Percentiles rank a stretch among this genome's conserved stretches.
phyloP scores from a whole-genome alignment of 2,329 filamentous ascomycete genomes.

The Rhynchosporium agropyri region DNA sequence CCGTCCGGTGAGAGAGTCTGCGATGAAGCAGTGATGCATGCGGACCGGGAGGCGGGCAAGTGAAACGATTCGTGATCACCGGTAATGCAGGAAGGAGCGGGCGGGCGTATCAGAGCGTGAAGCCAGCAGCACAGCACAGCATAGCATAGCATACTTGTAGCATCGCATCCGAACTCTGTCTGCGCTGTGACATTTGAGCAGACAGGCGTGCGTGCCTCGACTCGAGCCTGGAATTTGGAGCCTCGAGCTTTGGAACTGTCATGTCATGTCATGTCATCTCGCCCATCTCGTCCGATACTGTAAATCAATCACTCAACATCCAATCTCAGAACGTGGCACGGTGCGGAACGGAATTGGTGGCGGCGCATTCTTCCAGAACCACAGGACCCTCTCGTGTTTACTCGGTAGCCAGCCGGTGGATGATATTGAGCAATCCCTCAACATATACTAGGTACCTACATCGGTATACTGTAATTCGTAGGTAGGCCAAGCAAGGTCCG shows the following conservation, averaged over 20 bases:
- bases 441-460: slow-evolving; percentile 1
- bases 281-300: no score
- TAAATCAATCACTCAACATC: no score
- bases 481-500: slow-evolving; percentile 1
- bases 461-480: no score
- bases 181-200: no score
- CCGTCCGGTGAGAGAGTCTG: not conserved
- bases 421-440: slow-evolving; percentile 4
- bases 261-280: not conserved
- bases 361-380: no score
- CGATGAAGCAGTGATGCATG: not conserved
- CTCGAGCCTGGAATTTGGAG: no score
- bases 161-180: slow-evolving; percentile 4
- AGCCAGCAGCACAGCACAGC: no score
- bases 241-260: no score
- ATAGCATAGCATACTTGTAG: not conserved
- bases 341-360: no score
- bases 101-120: slow-evolving; percentile 3
- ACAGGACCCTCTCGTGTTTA: slow-evolving; percentile 21
- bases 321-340: no score
- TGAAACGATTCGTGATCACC: not conserved
- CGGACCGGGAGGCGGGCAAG: not conserved
- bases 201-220: no score
- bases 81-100: not conserved
- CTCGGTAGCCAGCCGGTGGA: slow-evolving; percentile 16